These are phyloP conservation scores for Phytophthora rubi DNA, from an alignment of 352 stramenopile species.

Conservation along the genomic window DNA sequence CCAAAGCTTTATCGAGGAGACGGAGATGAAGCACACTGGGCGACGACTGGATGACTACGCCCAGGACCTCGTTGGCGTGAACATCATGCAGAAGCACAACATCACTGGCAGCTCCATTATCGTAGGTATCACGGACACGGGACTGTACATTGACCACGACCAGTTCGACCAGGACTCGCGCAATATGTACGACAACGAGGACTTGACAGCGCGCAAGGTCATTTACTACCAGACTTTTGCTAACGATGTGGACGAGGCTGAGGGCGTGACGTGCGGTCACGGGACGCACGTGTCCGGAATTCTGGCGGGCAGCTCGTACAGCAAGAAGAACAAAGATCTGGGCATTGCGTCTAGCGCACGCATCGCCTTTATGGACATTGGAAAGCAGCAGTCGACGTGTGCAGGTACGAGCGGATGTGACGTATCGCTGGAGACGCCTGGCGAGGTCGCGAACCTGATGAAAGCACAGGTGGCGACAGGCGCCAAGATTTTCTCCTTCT, in stretches of 20 bases:
- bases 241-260: conserved; percentile 70
- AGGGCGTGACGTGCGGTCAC: conserved; percentile 74
- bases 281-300: conserved; percentile 90
- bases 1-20: conserved; percentile 16
- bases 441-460: conserved; percentile 59
- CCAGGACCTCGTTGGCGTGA: conserved; percentile 62
- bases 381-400: conserved; percentile 53
- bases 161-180: conserved; percentile 72
- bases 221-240: conserved; percentile 86
- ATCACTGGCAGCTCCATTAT: conserved; percentile 71
- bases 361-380: conserved; percentile 92
- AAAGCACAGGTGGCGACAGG: conserved; percentile 58
- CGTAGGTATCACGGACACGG: conserved; percentile 79
- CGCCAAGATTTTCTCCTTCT: conserved; percentile 75
- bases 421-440: conserved; percentile 54
- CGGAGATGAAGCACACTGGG: neutral
- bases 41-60: conserved; percentile 63
- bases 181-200: conserved; percentile 60
- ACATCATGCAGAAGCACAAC: conserved; percentile 60
- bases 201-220: conserved; percentile 75
- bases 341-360: conserved; percentile 82
- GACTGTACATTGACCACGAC: conserved; percentile 81
- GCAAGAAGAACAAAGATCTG: conserved; percentile 41
- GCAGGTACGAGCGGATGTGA: conserved; percentile 44
- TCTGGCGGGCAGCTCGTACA: conserved; percentile 68